Evolutionary conservation across 352 stramenopile genomes (phyloP), one percentile per base, ranked within the genome.

Genomic region (Pythium coloratum): DNA sequence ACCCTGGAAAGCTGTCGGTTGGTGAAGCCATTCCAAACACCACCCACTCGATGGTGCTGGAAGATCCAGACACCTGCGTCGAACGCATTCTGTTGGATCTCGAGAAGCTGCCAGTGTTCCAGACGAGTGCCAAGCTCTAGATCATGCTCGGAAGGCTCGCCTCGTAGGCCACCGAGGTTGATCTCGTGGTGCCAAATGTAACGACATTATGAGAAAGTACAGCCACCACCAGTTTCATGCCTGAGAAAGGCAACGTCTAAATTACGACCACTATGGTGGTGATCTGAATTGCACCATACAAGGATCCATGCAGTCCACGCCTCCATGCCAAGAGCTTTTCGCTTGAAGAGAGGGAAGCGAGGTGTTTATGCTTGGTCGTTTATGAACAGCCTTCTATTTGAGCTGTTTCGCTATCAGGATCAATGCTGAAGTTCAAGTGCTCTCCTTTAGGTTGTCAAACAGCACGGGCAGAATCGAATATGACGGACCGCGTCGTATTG

Each of bases 11-110:
- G 24, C 34, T 58, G 18, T 44, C 62, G 9, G 40, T 73, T 28
- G 61, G 47, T 16, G 38, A 62, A 13, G 47, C 50, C 2, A 69
- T 73, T 28, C 47, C 26, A 9, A 61, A 64, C 42, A 67, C 59
- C 36, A 61, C 56, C 4, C 69, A 75, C 59, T 49, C 33, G 14
- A 75, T 71, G 69, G 51, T 75, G 18, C 44, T 75, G 2, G 69
- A 75, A 46, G 63, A 70, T 42, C 69, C 69, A 0, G 69, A 70
- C n/a, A 72, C 67, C 16, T 67, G 60, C 1, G 46, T 81, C 7
- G 56, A 76, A 14, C 80, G 77, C 33, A 89, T 91, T 46, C 50
- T 75, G 7, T 2, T 20, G 20, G 40, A 62, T 13, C 38, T 75
- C 5, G 40, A 33, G 26, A 46, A 49, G 26, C 30, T 67, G 24